Percentiles rank a stretch among this genome's conserved stretches.
These are phyloP conservation scores for Blastobotrys robertii DNA, from an alignment of 805 yeast genomes.

Conservation along the genomic window DNA sequence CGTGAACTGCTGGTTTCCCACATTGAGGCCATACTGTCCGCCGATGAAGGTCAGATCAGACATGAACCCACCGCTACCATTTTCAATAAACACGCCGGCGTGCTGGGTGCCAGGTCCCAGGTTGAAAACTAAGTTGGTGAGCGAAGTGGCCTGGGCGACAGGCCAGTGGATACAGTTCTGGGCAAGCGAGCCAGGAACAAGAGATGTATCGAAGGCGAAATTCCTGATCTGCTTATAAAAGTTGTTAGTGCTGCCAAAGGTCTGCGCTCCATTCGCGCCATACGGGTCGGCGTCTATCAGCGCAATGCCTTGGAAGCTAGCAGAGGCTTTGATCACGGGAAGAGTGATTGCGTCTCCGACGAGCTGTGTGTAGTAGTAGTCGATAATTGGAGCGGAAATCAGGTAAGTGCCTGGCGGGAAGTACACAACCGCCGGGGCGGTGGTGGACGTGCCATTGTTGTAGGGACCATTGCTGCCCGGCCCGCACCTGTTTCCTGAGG, in stretches of 20 bases:
- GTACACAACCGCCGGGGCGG: conserved; percentile 4
- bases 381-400: not conserved
- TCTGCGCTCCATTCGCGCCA: not conserved
- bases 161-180: conserved; percentile 5
- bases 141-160: conserved; percentile 6
- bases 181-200: not conserved
- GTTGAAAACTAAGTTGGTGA: conserved; percentile 4
- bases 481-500: conserved; percentile 4
- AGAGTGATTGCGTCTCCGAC: conserved; percentile 3
- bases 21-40: conserved; percentile 3
- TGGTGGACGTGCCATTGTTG: conserved; percentile 1
- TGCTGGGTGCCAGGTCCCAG: conserved; percentile 1
- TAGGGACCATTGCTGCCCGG: conserved; percentile 1
- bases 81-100: conserved; percentile 4
- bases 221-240: conserved; percentile 5
- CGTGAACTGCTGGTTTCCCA: conserved; percentile 6
- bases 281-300: not conserved
- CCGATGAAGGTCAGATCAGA: conserved; percentile 4
- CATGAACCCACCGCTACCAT: conserved; percentile 5
- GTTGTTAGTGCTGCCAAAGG: conserved; percentile 4
- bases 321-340: conserved; percentile 2
- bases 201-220: conserved; percentile 1
- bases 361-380: conserved; percentile 5
- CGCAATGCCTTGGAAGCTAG: not conserved
- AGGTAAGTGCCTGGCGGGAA: conserved; percentile 6